These are phyloP conservation scores for Yamadazyma philogaea DNA, from an alignment of 805 yeast species.

Conservation along the genomic window DNA sequence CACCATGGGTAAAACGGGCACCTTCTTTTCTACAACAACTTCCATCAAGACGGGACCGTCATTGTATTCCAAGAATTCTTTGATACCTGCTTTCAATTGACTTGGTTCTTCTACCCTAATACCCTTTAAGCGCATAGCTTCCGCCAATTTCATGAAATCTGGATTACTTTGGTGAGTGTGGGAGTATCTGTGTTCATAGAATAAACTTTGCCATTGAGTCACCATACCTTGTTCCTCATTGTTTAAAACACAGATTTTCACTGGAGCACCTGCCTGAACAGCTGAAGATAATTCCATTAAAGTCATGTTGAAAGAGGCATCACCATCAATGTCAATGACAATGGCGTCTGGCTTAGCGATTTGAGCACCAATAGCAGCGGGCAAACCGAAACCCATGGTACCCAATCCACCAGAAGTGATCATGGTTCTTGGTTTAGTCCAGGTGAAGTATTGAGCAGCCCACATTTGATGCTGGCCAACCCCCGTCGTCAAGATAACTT, in stretches of 20 bases:
- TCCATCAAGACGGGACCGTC: constrained; percentile 88
- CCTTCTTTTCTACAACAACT: constrained; percentile 86
- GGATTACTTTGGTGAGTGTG: constrained; percentile 97
- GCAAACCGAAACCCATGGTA: constrained; percentile 97
- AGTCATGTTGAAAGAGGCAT: constrained; percentile 99
- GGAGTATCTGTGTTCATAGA: constrained; percentile 95
- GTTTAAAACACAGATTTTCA: constrained; percentile 84
- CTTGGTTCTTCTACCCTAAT: constrained; percentile 68
- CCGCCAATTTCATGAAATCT: constrained; percentile 87
- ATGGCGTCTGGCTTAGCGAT: constrained; percentile 91
- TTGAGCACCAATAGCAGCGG: constrained; percentile 98
- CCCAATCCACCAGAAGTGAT: constrained; percentile 99
- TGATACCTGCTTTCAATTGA: constrained; percentile 47
- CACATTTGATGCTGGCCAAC: constrained; percentile 99
- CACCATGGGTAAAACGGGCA: constrained; percentile 97
- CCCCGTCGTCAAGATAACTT: constrained; percentile 91
- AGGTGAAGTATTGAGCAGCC: constrained; percentile 97
- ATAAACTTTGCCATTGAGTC: constrained; percentile 97
- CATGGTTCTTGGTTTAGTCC: constrained; percentile 90
- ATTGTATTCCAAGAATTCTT: constrained; percentile 66
- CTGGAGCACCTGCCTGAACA: constrained; percentile 88
- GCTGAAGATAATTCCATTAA: constrained; percentile 90
- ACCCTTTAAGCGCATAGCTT: constrained; percentile 89
- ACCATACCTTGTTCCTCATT: constrained; percentile 99
- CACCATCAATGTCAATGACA: constrained; percentile 97